phyloP scores from a whole-genome alignment of 108 stramenopile species.

The Fragilaria crotonensis region DNA sequence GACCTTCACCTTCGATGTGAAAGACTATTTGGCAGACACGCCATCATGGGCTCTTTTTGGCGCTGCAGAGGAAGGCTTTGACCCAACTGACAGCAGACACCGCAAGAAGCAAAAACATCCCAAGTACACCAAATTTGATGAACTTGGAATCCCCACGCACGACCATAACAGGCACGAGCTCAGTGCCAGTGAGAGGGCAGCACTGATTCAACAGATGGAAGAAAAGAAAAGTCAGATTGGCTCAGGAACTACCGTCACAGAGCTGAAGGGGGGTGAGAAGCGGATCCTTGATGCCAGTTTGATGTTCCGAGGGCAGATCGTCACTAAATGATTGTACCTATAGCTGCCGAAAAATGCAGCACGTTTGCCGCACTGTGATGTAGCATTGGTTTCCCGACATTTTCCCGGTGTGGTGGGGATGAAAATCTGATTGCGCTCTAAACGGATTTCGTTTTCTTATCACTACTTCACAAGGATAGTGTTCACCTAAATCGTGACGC shows the following conservation, averaged over 20 bases:
- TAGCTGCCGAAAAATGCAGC: too few species aligned
- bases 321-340: conserved; percentile 32
- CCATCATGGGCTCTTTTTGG: conserved; percentile 91
- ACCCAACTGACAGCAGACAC: conserved; percentile 84
- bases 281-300: conserved; percentile 71
- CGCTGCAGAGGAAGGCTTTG: conserved; percentile 90
- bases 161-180: conserved; percentile 57
- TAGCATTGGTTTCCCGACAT: too few species aligned
- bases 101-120: conserved; percentile 75
- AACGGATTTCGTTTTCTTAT: too few species aligned
- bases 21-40: conserved; percentile 85
- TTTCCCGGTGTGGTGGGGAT: too few species aligned
- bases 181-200: conserved; percentile 30
- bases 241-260: conserved; percentile 58
- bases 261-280: conserved; percentile 65
- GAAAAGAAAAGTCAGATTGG: conserved; percentile 61
- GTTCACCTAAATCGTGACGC: too few species aligned
- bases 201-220: conserved; percentile 51
- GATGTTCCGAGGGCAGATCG: conserved; percentile 76
- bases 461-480: too few species aligned
- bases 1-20: conserved; percentile 60
- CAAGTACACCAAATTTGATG: conserved; percentile 70
- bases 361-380: too few species aligned
- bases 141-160: conserved; percentile 74
- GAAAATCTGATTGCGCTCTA: too few species aligned